Evolutionary conservation across 768 basidiomycete species (phyloP), one percentile per base, ranked within the genome.

Genomic region (Kwoniella europaea): DNA sequence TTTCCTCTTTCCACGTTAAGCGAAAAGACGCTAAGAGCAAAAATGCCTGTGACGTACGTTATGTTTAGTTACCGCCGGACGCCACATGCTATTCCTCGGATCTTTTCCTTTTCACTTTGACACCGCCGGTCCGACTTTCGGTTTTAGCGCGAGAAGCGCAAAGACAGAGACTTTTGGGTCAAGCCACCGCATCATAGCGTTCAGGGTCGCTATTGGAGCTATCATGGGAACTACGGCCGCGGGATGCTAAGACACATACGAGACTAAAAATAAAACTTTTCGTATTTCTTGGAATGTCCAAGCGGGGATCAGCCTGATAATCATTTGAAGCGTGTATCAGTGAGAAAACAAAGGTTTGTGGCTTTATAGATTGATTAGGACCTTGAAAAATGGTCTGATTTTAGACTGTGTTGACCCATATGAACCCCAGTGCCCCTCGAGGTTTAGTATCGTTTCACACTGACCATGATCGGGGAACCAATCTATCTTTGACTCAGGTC

Each of bases 71-170:
- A 58, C 57, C 57, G 57, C 57, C 57, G 57, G 57, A 27, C 57
- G 57, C 20, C 15, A 35, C 9, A 56, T 56, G 12, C 24, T 6
- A 27, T 58, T 35, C 57, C 57, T 58, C 57, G 57, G 57, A 35
- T 58, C 57, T 50, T 50, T 50, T 50, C 35, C 35, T 15, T 58
- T 61, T 16, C 42, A 20, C 59, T 61, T 22, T 12, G 7, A 18
- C 59, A 61, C 59, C 59, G 59, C 59, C 59, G 59, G 59, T 59
- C 57, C 57, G 57, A 59, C 57, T 59, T 52, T 16, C 5, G 20
- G 50, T 10, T 61, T 18, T 61, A 43, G 42, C 42, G 59, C 59
- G 13, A 61, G 43, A 61, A 61, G 59, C 42, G 59, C 35, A 61
- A 20, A 43, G 15, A 41, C 24, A 59, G n/a, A 27, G 55, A 56